Evolutionary conservation across 1,139 yeast genomes (phyloP).

Genomic region (Tardiomyces depauwii): DNA sequence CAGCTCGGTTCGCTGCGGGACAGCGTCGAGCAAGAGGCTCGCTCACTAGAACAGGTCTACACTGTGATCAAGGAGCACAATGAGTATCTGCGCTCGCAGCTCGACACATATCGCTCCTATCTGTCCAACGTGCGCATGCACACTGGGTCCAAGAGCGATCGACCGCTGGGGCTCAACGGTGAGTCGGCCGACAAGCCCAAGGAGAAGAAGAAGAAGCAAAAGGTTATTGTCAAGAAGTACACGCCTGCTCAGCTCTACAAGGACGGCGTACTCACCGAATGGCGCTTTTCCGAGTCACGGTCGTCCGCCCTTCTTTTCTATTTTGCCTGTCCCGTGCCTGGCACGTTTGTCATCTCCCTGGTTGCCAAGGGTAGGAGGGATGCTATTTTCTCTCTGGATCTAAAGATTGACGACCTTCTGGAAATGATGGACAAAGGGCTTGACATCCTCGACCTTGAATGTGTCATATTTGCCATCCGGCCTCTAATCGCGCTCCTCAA

Average conservation of each 20-base stretch:
- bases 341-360: slow-evolving; percentile 27
- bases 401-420: slow-evolving; percentile 27
- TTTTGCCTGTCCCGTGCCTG: slow-evolving; percentile 26
- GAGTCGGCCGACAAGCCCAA: slow-evolving; percentile 13
- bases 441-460: slow-evolving; percentile 22
- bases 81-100: slow-evolving; percentile 26
- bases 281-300: slow-evolving; percentile 22
- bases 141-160: slow-evolving; percentile 22
- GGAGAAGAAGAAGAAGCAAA: slow-evolving; percentile 11
- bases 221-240: slow-evolving; percentile 22
- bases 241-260: slow-evolving; percentile 21
- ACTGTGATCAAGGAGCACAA: slow-evolving; percentile 27
- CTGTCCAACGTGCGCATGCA: slow-evolving; percentile 28
- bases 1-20: slow-evolving; percentile 28
- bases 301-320: slow-evolving; percentile 14
- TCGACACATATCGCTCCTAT: slow-evolving; percentile 29
- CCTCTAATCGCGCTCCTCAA: slow-evolving; percentile 16
- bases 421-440: slow-evolving; percentile 23
- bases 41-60: slow-evolving; percentile 25
- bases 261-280: slow-evolving; percentile 23
- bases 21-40: slow-evolving; percentile 25
- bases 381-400: slow-evolving; percentile 22
- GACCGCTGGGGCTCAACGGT: slow-evolving; percentile 17
- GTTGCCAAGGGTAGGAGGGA: slow-evolving; percentile 23
- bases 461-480: slow-evolving; percentile 21